Conservation (phyloP, 1,139 yeast genomes). For the Geotrichum cucujoidarum region DNA sequence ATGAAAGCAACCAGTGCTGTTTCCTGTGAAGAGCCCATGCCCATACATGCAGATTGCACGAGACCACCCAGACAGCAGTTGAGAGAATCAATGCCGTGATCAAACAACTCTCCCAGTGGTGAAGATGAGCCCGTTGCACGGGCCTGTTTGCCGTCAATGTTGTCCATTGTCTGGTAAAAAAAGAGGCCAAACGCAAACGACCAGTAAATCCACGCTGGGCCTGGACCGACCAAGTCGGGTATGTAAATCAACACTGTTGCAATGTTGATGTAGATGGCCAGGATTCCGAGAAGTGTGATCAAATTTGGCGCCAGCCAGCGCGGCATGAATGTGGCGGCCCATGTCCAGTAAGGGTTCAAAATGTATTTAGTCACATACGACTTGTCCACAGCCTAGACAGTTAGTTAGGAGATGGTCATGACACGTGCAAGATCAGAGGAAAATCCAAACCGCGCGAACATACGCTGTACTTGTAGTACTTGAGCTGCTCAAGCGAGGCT, state of each 20-base stretch:
- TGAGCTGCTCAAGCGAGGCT: conserved; percentile 27
- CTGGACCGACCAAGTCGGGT: conserved; percentile 49
- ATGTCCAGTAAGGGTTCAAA: conserved; percentile 68
- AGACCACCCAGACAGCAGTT: conserved; percentile 48
- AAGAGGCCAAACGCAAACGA: conserved; percentile 65
- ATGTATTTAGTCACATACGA: conserved; percentile 59
- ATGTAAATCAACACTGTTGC: conserved; percentile 52
- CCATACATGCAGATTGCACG: conserved; percentile 40
- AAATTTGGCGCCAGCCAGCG: conserved; percentile 72
- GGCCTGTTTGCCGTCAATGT: conserved; percentile 81
- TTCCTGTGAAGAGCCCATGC: conserved; percentile 39
- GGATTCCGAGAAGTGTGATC: conserved; percentile 62
- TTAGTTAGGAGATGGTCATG: too few relatives aligned
- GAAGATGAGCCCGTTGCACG: conserved; percentile 71
- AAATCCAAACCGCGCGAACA: neutral
- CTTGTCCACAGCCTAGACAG: conserved; percentile 53
- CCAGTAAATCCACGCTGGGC: conserved; percentile 65
- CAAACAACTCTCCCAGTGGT: conserved; percentile 75
- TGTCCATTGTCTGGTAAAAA: conserved; percentile 79
- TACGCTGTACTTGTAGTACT: conserved; percentile 26
- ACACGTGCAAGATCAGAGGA: too few relatives aligned
- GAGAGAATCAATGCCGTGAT: conserved; percentile 75
- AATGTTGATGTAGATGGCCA: conserved; percentile 54
- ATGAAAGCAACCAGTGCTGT: conserved; percentile 54
- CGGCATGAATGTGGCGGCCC: conserved; percentile 63